Base-by-base conservation (phyloP, 176 grass and related monocot genomes). In the Tuctoria greenei region DNA sequence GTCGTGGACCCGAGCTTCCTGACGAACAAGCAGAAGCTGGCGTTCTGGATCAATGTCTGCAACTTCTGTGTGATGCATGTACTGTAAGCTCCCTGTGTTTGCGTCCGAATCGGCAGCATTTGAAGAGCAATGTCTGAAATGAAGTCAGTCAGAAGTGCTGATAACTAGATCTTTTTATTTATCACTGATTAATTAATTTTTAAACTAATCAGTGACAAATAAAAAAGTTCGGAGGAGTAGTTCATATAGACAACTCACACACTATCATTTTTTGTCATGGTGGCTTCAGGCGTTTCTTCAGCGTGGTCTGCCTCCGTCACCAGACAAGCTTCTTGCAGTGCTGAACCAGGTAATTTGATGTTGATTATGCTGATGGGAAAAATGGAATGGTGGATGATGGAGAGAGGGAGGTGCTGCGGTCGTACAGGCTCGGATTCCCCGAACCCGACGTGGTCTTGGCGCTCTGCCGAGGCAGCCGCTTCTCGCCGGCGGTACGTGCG, bases 1-100 rank as follows among this genome's bases (percentile, higher is more conserved):
- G 64, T 78, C 11, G 66, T 84, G 1, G 75, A 94, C 20, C 77
- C 88, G 16, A 90, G 86, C 46, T 80, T 80, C 27, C 71, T 98
- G 86, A 90, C 89, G 2, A 92, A 98, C 87, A 98, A 92, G 60
- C 95, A 98, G 70, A 94, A 88, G 76, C 43, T 98, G 27, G 91
- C 95, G 66, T 98, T 98, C 63, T 98, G 95, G 95, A 85, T 98
- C 66, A 98, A 98, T 84, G 80, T 94, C 82, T 94, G 92, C 87
- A 98, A 98, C 75, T 90, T 93, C 76, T 98, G 89, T 82, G 85
- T 94, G 75, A 94, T 98, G 91, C 91, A 98, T 88, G 95, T 98
- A 98, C 44, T 57, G 61, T 66, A 76, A 74, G 77, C 46, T n/a
- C n/a, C n/a, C n/a, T n/a, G n/a, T n/a, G n/a, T n/a, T n/a, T n/a